Evolutionary conservation across 345 rosid species (phyloP), one percentile per base, ranked within the genome.

Genomic region (Crucihimalaya himalaica): DNA sequence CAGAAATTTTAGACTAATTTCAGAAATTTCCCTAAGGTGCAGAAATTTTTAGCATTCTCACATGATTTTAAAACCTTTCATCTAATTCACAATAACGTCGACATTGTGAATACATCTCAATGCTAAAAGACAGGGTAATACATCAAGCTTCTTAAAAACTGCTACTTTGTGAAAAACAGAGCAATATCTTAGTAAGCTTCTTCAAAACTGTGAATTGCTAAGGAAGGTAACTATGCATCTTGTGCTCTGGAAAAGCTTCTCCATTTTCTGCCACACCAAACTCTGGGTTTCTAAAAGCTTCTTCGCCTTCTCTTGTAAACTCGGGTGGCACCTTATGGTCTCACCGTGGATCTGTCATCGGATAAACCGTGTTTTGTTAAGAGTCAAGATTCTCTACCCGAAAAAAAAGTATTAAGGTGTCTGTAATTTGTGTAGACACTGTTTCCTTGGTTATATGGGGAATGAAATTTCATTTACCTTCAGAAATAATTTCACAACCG

Each of bases 161-260:
- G 75, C 52, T 48, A 53, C 23, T 35, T 6, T 59, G 31, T 39
- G 11, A 15, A 11, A 62, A 51, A 20, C 45, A 72, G 21, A 72
- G 6, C 20, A 66, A 29, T 18, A 50, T 39, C 69, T 62, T 43
- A 35, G 21, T 21, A 29, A 66, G 51, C 6, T n/a, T 39, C 34
- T 40, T 84, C 78, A 92, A 79, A 95, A 86, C 73, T 92, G 98
- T 46, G 98, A 92, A 71, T 89, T 89, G 80, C 94, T 90, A 69
- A 95, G 93, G 84, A 95, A 95, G 47, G 91, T 82, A 53, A 95
- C 83, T 84, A 96, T 76, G 87, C 98, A 92, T 86, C 97, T 89
- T 34, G 96, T 70, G 73, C 86, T 84, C 78, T 96, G 99, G 73
- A 90, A 96, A 78, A 92, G 63, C 65, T 83, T 88, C 68, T 95